Evolutionary conservation across 345 rosid species (phyloP), one percentile per base, ranked within the genome.

Genomic region (Citrus inodora): DNA sequence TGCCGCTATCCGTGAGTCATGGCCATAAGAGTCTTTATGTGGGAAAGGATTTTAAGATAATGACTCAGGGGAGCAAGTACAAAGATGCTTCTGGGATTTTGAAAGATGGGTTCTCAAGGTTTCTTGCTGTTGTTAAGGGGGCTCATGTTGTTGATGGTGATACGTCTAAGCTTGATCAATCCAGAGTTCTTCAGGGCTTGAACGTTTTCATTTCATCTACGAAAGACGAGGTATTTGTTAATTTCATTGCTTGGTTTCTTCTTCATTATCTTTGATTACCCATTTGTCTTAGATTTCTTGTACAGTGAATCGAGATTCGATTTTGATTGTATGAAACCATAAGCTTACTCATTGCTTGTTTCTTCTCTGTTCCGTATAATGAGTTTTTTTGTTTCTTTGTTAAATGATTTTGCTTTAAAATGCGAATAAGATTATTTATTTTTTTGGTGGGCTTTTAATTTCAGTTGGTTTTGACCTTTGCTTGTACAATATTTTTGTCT

Each of bases 71-170:
- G 7, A 77, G 80, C 76, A 80, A 80, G 65, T 85, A 84, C 53
- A 48, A 1, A 19, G 93, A 91, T 74, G 48, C 81, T 1, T 85
- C 87, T 11, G 88, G 75, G 70, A 81, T 88, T 28, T 78, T 92
- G 61, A 84, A 83, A 81, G 90, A 89, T 9, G 97, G 80, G 1
- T 90, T 92, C 78, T 65, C 86, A 22, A 84, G 91, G 81, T 85
- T 90, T 91, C 69, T 92, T 22, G 80, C 46, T 60, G 67, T 84
- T 66, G 66, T 89, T 70, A 85, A 76, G 68, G 30, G 79, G n/a
- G 83, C 75, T 74, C 93, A 89, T 74, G 85, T 71, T 35, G 61
- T 82, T 75, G 83, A 82, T 46, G 59, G 65, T 59, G 82, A 86
- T 74, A 24, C 51, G 63, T 88, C 97, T 37, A 72, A 55, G 61